Evolutionary conservation across 1,139 yeast genomes (phyloP).

Genomic region (Yamadazyma taylorii): DNA sequence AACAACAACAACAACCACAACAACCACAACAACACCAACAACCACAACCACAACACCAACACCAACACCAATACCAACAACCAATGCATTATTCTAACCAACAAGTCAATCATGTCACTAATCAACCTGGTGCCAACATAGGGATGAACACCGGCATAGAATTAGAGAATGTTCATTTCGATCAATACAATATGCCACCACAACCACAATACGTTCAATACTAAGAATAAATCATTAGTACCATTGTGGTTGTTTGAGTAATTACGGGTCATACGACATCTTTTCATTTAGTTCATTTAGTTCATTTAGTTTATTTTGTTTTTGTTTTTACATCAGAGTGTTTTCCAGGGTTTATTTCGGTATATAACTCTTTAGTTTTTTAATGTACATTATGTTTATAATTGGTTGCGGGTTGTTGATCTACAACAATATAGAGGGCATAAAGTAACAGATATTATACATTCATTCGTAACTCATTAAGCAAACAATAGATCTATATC

Average conservation of each 20-base stretch:
- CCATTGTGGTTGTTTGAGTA: background rate
- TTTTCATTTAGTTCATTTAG: too few species aligned
- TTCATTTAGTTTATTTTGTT: too few species aligned
- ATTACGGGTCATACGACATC: too few species aligned
- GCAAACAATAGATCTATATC: constrained; percentile 66
- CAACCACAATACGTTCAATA: constrained; percentile 17
- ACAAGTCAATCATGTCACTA: background rate
- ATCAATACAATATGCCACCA: constrained; percentile 14
- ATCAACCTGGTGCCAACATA: constrained; percentile 4
- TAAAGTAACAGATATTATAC: too few species aligned
- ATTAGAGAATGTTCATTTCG: constrained; percentile 12
- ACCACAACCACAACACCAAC: constrained; percentile 4
- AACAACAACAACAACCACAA: background rate
- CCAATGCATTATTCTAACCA: background rate
- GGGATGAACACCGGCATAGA: constrained; percentile 4
- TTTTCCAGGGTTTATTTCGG: too few species aligned
- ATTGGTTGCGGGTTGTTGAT: too few species aligned
- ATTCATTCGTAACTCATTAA: constrained; percentile 10
- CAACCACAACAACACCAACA: constrained; percentile 5
- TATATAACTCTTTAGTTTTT: too few species aligned
- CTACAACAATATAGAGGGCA: too few species aligned
- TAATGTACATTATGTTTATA: too few species aligned
- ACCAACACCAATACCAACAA: constrained; percentile 3
- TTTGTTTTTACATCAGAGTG: too few species aligned
- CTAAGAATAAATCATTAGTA: constrained; percentile 13